Evolutionary conservation across 768 basidiomycete genomes (phyloP).

Genomic region (Epithele typhae): DNA sequence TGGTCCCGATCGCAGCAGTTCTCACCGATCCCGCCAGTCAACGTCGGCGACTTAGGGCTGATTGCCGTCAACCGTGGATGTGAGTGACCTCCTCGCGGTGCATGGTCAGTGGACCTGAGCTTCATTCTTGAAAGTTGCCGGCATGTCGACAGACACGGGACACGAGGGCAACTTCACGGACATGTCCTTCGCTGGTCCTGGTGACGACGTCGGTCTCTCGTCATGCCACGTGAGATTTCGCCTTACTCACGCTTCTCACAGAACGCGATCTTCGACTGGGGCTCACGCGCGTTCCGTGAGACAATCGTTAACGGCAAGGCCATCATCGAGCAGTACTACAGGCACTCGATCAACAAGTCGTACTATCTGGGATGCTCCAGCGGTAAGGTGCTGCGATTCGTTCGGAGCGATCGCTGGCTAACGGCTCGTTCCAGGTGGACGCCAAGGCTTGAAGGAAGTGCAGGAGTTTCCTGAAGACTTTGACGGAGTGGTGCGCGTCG

Average conservation of each 20-base stretch:
- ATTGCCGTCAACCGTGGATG: conserved; percentile 8
- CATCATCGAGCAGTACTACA: conserved; percentile 25
- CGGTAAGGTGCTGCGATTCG: conserved; percentile 7
- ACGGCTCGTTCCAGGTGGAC: conserved; percentile 4
- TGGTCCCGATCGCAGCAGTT: too few species aligned
- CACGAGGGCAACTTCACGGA: conserved; percentile 3
- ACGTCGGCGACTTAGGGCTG: too few species aligned
- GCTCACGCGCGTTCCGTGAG: conserved; percentile 24
- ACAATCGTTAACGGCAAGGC: conserved; percentile 24
- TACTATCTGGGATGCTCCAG: conserved; percentile 30
- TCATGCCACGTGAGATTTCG: too few species aligned
- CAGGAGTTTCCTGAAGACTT: too few species aligned
- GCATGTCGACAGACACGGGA: conserved; percentile 15
- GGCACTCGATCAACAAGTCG: conserved; percentile 16
- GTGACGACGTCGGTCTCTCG: conserved; percentile 15
- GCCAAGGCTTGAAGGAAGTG: background rate
- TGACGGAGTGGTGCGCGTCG: background rate
- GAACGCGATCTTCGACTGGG: conserved; percentile 27
- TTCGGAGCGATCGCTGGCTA: conserved; percentile 18
- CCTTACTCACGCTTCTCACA: background rate
- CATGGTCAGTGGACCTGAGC: background rate
- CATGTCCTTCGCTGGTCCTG: conserved; percentile 18
- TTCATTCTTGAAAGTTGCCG: conserved; percentile 8
- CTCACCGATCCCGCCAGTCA: background rate
- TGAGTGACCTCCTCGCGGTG: background rate